Evolutionary conservation across 257 asterid species (phyloP).

Genomic region (Lantana camara): DNA sequence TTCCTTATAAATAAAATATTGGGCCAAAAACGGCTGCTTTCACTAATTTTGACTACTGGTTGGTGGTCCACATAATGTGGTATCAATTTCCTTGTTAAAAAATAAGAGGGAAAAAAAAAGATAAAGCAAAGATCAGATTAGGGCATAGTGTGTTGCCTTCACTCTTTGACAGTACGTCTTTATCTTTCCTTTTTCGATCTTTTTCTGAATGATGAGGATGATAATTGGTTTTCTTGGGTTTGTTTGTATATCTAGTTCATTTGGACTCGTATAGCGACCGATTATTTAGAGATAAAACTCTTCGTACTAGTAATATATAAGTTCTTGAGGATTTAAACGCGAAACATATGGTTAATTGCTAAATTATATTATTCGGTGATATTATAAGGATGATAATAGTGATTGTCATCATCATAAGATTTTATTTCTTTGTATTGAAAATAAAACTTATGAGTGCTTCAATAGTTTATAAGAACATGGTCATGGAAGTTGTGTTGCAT

Average conservation of each 20-base stretch:
- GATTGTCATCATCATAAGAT: not conserved
- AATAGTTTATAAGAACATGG: conserved; percentile 4
- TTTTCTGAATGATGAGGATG: too few relatives aligned
- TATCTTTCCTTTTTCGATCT: conserved; percentile 24
- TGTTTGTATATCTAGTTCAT: too few relatives aligned
- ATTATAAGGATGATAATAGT: conserved; percentile 5
- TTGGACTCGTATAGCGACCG: too few relatives aligned
- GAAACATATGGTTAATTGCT: too few relatives aligned
- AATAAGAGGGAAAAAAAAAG: not conserved
- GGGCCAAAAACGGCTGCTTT: conserved; percentile 18
- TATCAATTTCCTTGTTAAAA: conserved; percentile 1
- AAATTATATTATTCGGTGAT: too few relatives aligned
- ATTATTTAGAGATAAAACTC: too few relatives aligned
- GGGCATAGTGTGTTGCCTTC: too few relatives aligned
- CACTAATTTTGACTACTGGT: conserved; percentile 25
- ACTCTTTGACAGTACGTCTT: not conserved
- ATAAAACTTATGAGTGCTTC: not conserved
- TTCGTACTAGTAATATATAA: too few relatives aligned
- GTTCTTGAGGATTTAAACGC: too few relatives aligned
- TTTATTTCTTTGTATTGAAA: not conserved
- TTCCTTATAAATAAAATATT: conserved; percentile 4
- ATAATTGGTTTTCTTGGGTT: too few relatives aligned
- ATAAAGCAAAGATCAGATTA: not conserved
- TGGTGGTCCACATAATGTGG: conserved; percentile 32
- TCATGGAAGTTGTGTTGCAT: not conserved